Percentiles rank a stretch among this genome's conserved stretches.
Evolutionary conservation across 768 basidiomycete genomes (phyloP).

Genomic region (Pleurotus eryngii): DNA sequence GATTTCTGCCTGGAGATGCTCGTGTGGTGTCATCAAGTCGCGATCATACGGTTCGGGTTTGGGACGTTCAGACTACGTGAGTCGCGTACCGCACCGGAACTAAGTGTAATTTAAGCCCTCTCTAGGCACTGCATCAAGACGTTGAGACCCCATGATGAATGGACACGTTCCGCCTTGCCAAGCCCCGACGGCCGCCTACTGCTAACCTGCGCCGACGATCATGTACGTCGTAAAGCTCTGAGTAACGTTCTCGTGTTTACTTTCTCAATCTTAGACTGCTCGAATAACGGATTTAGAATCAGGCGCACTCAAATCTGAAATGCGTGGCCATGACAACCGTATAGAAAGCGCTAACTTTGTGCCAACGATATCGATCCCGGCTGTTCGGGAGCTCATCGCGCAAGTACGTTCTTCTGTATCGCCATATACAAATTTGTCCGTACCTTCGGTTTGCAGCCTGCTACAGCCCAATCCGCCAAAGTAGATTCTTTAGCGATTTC

Average conservation of each 20-base stretch:
- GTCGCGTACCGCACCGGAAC: conserved; percentile 21
- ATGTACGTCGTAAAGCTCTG: conserved; percentile 47
- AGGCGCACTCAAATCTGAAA: conserved; percentile 61
- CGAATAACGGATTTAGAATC: conserved; percentile 61
- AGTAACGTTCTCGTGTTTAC: neutral
- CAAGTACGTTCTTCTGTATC: conserved; percentile 1
- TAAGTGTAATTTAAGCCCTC: conserved; percentile 7
- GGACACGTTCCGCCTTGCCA: conserved; percentile 72
- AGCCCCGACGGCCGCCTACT: conserved; percentile 72
- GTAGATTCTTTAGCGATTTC: conserved; percentile 5
- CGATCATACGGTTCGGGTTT: conserved; percentile 82
- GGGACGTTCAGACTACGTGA: conserved; percentile 84
- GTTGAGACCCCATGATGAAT: conserved; percentile 53
- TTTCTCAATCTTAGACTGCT: conserved; percentile 51
- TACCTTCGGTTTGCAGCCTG: neutral
- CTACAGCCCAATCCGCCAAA: conserved; percentile 5
- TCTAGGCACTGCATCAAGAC: conserved; percentile 11
- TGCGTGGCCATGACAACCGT: conserved; percentile 71
- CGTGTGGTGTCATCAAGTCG: conserved; percentile 83
- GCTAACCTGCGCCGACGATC: conserved; percentile 84
- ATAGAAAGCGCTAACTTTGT: conserved; percentile 69
- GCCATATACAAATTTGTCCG: neutral
- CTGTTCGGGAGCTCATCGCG: conserved; percentile 60
- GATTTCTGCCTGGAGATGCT: conserved; percentile 84
- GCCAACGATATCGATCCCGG: conserved; percentile 51